Percentiles rank a stretch among this genome's conserved stretches.
Conservation (phyloP, 106 monocot genomes). For the Allium fistulosum region DNA sequence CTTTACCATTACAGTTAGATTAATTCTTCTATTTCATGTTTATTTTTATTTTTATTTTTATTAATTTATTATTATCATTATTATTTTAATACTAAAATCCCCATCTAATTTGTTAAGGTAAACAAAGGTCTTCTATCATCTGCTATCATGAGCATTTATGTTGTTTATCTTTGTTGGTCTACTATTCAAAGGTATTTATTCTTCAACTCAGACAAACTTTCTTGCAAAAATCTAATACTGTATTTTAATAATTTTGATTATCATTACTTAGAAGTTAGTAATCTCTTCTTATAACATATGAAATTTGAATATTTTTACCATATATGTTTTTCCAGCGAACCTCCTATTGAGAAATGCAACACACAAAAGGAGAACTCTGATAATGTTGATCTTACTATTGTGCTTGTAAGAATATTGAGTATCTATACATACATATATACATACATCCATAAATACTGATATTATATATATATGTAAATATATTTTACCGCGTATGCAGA, state of each 20-base stretch:
- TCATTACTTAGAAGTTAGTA: neutral
- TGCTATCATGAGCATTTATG: conserved; percentile 58
- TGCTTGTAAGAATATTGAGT: conserved; percentile 30
- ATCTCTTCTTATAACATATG: neutral
- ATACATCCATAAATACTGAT: neutral
- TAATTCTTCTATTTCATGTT: neutral
- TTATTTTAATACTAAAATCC: too few relatives aligned
- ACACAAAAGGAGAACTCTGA: conserved; percentile 18
- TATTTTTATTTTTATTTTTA: neutral
- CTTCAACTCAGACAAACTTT: neutral
- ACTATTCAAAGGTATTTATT: conserved; percentile 51
- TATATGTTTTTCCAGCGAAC: conserved; percentile 46
- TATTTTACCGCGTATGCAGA: conserved; percentile 16
- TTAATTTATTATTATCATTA: neutral
- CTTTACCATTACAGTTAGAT: neutral
- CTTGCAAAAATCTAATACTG: neutral
- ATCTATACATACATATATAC: neutral
- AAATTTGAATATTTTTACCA: neutral
- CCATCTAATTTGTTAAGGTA: conserved; percentile 20
- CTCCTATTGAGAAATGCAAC: conserved; percentile 29
- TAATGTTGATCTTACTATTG: conserved; percentile 31
- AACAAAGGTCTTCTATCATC: conserved; percentile 70
- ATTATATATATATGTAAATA: neutral
- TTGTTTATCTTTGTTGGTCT: conserved; percentile 76
- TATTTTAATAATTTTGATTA: neutral